Base-by-base conservation (phyloP, 2,329 filamentous ascomycete genomes). In the Colletotrichum sp. region DNA sequence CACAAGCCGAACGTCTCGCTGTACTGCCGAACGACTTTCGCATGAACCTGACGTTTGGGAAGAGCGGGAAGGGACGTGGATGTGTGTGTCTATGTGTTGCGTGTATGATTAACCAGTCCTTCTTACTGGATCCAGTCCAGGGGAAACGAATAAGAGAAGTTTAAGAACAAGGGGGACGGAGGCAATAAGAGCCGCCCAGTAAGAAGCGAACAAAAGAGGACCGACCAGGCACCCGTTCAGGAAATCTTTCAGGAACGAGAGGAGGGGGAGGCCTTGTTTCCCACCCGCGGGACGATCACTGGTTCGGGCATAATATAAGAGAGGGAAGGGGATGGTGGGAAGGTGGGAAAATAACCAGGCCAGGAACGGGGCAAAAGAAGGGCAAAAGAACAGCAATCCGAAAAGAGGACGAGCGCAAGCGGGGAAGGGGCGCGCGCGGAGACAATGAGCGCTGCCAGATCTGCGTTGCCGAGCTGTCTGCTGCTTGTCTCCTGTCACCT, bases 401-500 rank as follows among this genome's bases (percentile, higher is more conserved):
- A 22, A 9, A 69, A 63, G 32, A 52, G 68, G 34, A 70, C 68
- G 68, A 70, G 68, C 68, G 59, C 66, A 29, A 30, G 52, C 66
- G 66, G 66, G 66, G 66, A 44, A 29, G 34, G 25, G 32, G 22
- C 3, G 19, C 13, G 19, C 59, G 59, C 27, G 29, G 29, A 32
- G 34, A 64, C n/a, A 64, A 16, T 34, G 59, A 29, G 62, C 62
- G 62, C 68, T 57, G 69, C 22, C 62, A 61, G 55, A 59, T 6
- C 22, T 32, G 69, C 25, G 29, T 34, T 61, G 55, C 63, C 69
- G 69, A 68, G 39, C 73, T 76, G 69, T 76, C 69, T 73, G 34
- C 63, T 63, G 69, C 64, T 30, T 49, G 69, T 76, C 64, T 69
- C 63, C 68, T 65, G 73, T 69, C 73, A 76, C 73, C 70, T 73